Base-by-base conservation (phyloP, 2,329 filamentous ascomycete genomes). In the Ascochyta clinopodiicola region DNA sequence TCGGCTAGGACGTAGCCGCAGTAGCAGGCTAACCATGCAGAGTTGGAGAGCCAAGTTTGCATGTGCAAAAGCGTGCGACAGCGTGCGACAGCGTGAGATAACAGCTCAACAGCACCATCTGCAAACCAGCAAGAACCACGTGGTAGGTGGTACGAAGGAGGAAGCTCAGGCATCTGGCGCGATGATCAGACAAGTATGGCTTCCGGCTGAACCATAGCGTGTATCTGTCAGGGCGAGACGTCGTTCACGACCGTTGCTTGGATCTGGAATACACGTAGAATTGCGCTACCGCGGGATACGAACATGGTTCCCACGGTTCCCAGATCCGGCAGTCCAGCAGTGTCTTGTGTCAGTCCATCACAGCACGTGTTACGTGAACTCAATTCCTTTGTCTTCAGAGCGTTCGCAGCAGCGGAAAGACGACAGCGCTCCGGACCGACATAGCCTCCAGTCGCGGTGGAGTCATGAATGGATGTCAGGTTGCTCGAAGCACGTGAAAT, bases 401-500 rank as follows among this genome's bases (percentile, higher is more conserved):
- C 19, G 4, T 7, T 32, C 19, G 42, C 35, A 19, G 40, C 29
- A 15, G 13, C 8, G 22, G 45, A 32, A 36, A 31, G 13, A 24
- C 4, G 22, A 24, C 22, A 24, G 22, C 22, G 46, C 34, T 1
- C 22, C 53, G 59, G 61, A 45, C 60, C 56, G 62, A 62, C 62
- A 60, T 35, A 44, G 34, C 51, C 34, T 60, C 50, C 49, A 60
- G 56, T 50, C 9, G 36, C 40, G 43, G 49, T 38, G 36, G 47
- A 34, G 31, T 4, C 15, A 17, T 6, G 17, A 8, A 9, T 17
- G n/a, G 4, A 3, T 8, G 13, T 13, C 13, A 13, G 10, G 29
- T 40, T 53, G 51, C 38, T 53, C 50, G n/a, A 21, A 1, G 56
- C 51, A 62, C 50, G 50, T 53, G 52, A 49, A 59, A 49, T 42